Percentiles rank a stretch among this genome's conserved stretches.
Evolutionary conservation across 129 eudicot species (phyloP).

Genomic region (Helianthus annuus): HanXRQr2.0-SUNRISE NC_035449.2:83324557-83325056

Average conservation of each 20-base stretch:
- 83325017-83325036: conserved; percentile 26
- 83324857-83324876: too few relatives aligned
- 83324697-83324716: conserved; percentile 24
- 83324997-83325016: conserved; percentile 40
- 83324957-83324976: conserved; percentile 43
- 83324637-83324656: conserved; percentile 31
- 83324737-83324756: conserved; percentile 23
- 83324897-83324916: conserved; percentile 40
- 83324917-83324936: conserved; percentile 43
- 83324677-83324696: conserved; percentile 29
- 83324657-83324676: conserved; percentile 31
- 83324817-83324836: not conserved
- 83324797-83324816: conserved; percentile 36
- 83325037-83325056: too few relatives aligned
- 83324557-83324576: too few relatives aligned
- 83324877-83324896: conserved; percentile 29
- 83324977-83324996: conserved; percentile 16
- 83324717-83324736: conserved; percentile 32
- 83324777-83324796: not conserved
- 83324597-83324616: too few relatives aligned
- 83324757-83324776: not conserved
- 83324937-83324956: conserved; percentile 43
- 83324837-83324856: too few relatives aligned
- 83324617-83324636: too few relatives aligned
- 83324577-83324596: too few relatives aligned